Percentiles rank a stretch among this genome's conserved stretches.
Evolutionary conservation across 208 protist species (phyloP).

Genomic region (Balamuthia mandrillaris): DNA sequence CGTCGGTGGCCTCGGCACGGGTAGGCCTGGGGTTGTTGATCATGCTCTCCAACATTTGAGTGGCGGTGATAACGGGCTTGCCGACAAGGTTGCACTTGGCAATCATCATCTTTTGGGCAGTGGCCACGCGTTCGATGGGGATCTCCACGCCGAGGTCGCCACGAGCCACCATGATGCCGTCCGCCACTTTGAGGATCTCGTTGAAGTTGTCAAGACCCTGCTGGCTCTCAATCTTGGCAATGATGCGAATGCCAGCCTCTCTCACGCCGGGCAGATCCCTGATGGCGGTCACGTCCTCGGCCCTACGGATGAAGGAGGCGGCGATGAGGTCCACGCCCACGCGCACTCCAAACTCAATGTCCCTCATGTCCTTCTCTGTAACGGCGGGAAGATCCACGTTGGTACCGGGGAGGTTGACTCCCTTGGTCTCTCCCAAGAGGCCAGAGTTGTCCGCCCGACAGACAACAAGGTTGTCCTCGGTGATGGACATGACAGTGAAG

Average conservation of each 20-base stretch:
- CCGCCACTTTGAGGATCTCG: constrained; percentile 91
- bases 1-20: constrained; percentile 93
- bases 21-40: constrained; percentile 94
- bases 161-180: constrained; percentile 99
- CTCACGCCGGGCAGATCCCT: constrained; percentile 82
- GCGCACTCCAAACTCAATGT: constrained; percentile 58
- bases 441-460: constrained; percentile 76
- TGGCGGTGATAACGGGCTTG: constrained; percentile 98
- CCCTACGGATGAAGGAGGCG: constrained; percentile 94
- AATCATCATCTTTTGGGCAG: constrained; percentile 98
- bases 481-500: constrained; percentile 77
- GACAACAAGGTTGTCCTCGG: constrained; percentile 75
- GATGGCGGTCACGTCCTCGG: constrained; percentile 88
- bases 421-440: constrained; percentile 64
- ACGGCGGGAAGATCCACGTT: constrained; percentile 68
- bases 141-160: constrained; percentile 98
- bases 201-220: constrained; percentile 53
- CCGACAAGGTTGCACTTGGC: constrained; percentile 72
- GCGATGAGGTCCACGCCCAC: constrained; percentile 95
- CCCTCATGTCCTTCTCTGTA: constrained; percentile 65
- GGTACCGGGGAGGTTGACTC: constrained; percentile 69
- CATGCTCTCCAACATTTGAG: constrained; percentile 98
- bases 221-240: not conserved
- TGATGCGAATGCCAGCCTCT: constrained; percentile 32
- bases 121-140: constrained; percentile 92